Evolutionary conservation across 208 protist species (phyloP).

Genomic region (Tetramitus jugosus): DNA sequence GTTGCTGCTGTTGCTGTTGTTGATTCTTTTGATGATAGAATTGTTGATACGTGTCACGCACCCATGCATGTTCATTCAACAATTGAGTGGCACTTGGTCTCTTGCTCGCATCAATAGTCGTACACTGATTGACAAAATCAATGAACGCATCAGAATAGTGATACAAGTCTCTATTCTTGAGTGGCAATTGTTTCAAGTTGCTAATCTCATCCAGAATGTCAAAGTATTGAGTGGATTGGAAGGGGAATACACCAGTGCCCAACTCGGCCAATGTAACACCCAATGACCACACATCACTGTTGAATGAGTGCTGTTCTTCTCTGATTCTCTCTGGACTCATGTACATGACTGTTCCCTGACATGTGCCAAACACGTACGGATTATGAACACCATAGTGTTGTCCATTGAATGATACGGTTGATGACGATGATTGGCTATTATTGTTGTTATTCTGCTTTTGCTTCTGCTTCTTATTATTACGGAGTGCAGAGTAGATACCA

Average conservation of each 20-base stretch:
- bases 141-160: not conserved
- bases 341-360: constrained; percentile 63
- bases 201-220: not conserved
- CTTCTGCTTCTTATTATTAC: not conserved
- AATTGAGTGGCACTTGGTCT: constrained; percentile 4
- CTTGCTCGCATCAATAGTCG: not conserved
- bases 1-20: too few relatives aligned
- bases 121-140: not conserved
- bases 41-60: not conserved
- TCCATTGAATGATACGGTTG: too few relatives aligned
- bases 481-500: not conserved
- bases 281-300: constrained; percentile 71
- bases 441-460: not conserved
- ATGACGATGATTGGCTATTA: not conserved
- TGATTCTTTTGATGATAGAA: not conserved
- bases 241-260: constrained; percentile 61
- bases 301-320: constrained; percentile 58
- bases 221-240: not conserved
- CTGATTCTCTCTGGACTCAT: constrained; percentile 73
- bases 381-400: not conserved
- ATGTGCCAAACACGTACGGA: not conserved
- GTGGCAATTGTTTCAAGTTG: not conserved
- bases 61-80: not conserved
- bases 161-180: not conserved
- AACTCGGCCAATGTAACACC: constrained; percentile 73